Evolutionary conservation across 2,329 filamentous ascomycete species (phyloP), one percentile per base, ranked within the genome.

Genomic region (Trichoderma arundinaceum): DNA sequence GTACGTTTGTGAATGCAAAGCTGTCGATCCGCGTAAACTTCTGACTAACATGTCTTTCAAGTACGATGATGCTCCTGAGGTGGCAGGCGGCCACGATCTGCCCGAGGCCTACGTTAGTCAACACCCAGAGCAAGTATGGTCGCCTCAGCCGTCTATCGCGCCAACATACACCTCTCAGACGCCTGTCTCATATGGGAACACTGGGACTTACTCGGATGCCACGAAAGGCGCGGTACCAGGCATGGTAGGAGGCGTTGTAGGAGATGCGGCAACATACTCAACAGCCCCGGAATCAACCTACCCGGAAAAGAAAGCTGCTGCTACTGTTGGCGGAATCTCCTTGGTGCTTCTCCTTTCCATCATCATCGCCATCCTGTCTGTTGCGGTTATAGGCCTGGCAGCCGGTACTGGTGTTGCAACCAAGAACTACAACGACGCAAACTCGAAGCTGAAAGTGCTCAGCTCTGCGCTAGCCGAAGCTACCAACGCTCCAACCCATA

Each of bases 381-480:
- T 49, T 7, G 60, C 49, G 38, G 60, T 63, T 6, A 63, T 63
- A 33, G 60, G 60, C 28, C 41, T 63, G 7, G 60, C 60, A 38
- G 60, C 60, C 15, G 60, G 60, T 6, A 63, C 60, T 15, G 60
- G 60, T 9, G 49, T 63, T 15, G 60, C 60, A 13, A 38, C 60
- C 39, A 63, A 38, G 17, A 63, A 63, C 12, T 63, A 46, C 49
- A 63, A 63, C 60, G 32, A 63, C 19, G 60, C 60, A 46, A 28
- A 46, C 39, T 17, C 60, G 6, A 35, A 46, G 15, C 17, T 63
- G 49, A 4, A 12, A 12, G 17, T 10, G 9, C 17, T 63, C 13
- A 54, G n/a, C 12, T 17, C 59, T 7, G 38, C 60, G 17, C 49
- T 63, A 28, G 17, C 49, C 9, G 39, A 2, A 28, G 22, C 22